Evolutionary conservation across 2,329 filamentous ascomycete species (phyloP).

Genomic region (Penicillium capsulatum): DNA sequence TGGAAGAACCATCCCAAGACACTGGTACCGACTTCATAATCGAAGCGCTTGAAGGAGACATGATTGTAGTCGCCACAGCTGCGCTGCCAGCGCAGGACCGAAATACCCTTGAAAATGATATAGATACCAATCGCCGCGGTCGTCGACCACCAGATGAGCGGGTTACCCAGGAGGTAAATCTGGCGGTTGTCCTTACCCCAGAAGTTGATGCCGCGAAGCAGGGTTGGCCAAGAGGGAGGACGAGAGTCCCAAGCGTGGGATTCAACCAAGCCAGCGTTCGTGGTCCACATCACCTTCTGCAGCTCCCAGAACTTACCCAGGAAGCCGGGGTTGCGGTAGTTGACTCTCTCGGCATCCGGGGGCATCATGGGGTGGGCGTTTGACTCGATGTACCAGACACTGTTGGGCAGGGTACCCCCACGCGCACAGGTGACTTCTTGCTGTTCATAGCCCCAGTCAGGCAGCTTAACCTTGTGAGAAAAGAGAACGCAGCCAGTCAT

Average conservation of each 20-base stretch:
- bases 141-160: conserved; percentile 88
- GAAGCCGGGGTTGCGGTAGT: conserved; percentile 92
- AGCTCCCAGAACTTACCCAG: conserved; percentile 97
- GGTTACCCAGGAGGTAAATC: conserved; percentile 94
- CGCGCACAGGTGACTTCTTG: conserved; percentile 98
- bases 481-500: conserved; percentile 97
- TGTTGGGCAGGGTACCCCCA: conserved; percentile 89
- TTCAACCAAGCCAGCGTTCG: conserved; percentile 91
- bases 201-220: conserved; percentile 96
- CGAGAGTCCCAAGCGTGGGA: conserved; percentile 98
- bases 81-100: conserved; percentile 89
- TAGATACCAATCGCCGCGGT: conserved; percentile 75
- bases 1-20: conserved; percentile 95
- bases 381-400: conserved; percentile 91
- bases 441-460: conserved; percentile 96
- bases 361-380: conserved; percentile 79
- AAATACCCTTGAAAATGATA: conserved; percentile 76
- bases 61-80: conserved; percentile 81
- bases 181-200: conserved; percentile 93
- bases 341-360: conserved; percentile 80
- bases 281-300: conserved; percentile 98
- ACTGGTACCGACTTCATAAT: conserved; percentile 88
- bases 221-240: conserved; percentile 85
- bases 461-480: conserved; percentile 98
- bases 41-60: conserved; percentile 87